Evolutionary conservation across 805 yeast genomes (phyloP).

Genomic region (Hanseniaspora singularis): DNA sequence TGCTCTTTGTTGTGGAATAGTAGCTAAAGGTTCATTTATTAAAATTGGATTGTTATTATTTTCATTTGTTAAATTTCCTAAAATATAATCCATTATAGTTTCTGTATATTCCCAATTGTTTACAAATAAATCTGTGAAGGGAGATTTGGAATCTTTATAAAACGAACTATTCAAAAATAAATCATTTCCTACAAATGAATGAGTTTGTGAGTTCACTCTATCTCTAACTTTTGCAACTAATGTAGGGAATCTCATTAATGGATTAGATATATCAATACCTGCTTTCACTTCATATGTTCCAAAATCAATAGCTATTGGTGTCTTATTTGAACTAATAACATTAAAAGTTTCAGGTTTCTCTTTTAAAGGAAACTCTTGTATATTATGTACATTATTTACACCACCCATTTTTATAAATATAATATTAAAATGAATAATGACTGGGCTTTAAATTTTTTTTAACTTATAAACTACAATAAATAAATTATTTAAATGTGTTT

Average conservation of each 20-base stretch:
- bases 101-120: conserved; percentile 92
- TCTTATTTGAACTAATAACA: conserved; percentile 20
- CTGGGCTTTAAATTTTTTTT: too few species aligned
- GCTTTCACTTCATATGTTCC: conserved; percentile 54
- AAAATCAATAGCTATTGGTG: conserved; percentile 81
- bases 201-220: conserved; percentile 47
- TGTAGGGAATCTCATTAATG: conserved; percentile 50
- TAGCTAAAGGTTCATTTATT: conserved; percentile 65
- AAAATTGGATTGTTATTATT: conserved; percentile 66
- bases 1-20: conserved; percentile 56
- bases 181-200: conserved; percentile 76
- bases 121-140: conserved; percentile 76
- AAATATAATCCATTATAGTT: conserved; percentile 67
- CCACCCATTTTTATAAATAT: not conserved
- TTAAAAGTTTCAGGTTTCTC: not conserved
- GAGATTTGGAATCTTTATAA: conserved; percentile 57
- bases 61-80: conserved; percentile 56
- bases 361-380: not conserved
- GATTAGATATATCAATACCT: conserved; percentile 38
- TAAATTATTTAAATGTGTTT: too few species aligned
- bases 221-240: conserved; percentile 67
- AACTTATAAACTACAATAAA: too few species aligned
- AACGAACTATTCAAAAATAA: conserved; percentile 57
- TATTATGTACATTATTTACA: not conserved
- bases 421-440: too few species aligned